A percentile compares a stretch with the other conserved stretches of the same genome.
These are phyloP conservation scores for Dendrobium chrysotoxum DNA, from an alignment of 106 monocot species.

Conservation along the genomic window DNA sequence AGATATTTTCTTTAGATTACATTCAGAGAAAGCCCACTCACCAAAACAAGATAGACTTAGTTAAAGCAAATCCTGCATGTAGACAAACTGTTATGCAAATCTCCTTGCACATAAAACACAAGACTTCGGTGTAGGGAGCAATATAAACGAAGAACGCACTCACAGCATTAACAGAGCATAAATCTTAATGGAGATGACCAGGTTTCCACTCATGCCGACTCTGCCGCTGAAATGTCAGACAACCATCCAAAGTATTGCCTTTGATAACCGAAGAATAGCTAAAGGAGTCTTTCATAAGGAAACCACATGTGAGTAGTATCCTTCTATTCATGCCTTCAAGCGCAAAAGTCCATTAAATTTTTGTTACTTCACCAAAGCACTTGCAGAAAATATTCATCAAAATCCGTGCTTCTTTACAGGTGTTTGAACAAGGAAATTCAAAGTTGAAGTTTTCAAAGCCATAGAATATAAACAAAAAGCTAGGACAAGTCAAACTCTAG, in stretches of 20 bases:
- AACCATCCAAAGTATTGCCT: not conserved
- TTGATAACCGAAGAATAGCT: not conserved
- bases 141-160: slow-evolving; percentile 1
- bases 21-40: slow-evolving; percentile 3
- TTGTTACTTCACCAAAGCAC: not conserved
- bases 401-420: not conserved
- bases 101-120: slow-evolving; percentile 2
- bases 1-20: not conserved
- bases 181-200: slow-evolving; percentile 1
- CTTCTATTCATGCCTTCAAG: not conserved
- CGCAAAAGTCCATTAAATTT: not conserved
- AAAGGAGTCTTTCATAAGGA: not conserved
- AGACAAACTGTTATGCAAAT: slow-evolving; percentile 2
- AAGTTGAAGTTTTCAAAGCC: not conserved
- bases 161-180: not conserved
- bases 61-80: slow-evolving; percentile 4
- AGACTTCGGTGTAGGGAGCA: not conserved
- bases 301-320: not conserved
- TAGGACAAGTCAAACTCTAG: not conserved
- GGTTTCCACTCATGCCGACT: not conserved
- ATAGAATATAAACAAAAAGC: not conserved
- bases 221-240: not conserved
- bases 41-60: not conserved
- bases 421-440: not conserved
- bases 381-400: not conserved